Evolutionary conservation across 2,329 filamentous ascomycete genomes (phyloP).

Genomic region (Penicillium sp.): DNA sequence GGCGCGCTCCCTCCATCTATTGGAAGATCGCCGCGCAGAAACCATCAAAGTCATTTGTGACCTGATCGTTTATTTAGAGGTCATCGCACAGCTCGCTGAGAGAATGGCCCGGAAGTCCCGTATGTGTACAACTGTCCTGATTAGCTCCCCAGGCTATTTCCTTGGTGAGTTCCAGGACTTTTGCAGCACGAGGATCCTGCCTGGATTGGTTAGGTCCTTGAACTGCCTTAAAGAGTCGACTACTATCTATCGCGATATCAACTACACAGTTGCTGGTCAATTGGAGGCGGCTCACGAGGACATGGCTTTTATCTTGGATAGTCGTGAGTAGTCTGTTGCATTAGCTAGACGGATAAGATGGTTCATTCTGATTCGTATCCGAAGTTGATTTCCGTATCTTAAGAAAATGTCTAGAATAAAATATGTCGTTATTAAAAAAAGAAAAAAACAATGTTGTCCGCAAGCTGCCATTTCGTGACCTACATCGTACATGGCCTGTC

Average conservation of each 20-base stretch:
- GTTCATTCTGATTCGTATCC: rapidly evolving
- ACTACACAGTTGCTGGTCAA: background rate
- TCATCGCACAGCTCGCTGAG: background rate
- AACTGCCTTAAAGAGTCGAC: background rate
- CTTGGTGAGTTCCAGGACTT: background rate
- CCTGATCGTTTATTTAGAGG: background rate
- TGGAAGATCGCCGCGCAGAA: background rate
- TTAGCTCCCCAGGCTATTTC: background rate
- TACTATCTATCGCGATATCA: background rate
- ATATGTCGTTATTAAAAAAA: background rate
- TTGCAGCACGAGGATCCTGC: background rate
- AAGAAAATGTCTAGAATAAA: background rate
- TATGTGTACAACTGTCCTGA: background rate
- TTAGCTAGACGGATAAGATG: background rate
- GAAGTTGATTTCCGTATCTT: background rate
- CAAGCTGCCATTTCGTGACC: background rate
- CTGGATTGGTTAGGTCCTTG: background rate
- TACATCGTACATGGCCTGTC: background rate
- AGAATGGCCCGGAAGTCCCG: background rate
- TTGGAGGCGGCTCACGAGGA: background rate
- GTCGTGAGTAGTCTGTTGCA: background rate
- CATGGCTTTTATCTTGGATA: background rate
- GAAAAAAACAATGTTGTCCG: background rate
- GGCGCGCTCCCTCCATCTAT: background rate
- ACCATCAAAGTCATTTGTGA: background rate